These are phyloP conservation scores for Solanum microdontum DNA, from an alignment of 257 asterid genomes.

Conservation along the genomic window DNA sequence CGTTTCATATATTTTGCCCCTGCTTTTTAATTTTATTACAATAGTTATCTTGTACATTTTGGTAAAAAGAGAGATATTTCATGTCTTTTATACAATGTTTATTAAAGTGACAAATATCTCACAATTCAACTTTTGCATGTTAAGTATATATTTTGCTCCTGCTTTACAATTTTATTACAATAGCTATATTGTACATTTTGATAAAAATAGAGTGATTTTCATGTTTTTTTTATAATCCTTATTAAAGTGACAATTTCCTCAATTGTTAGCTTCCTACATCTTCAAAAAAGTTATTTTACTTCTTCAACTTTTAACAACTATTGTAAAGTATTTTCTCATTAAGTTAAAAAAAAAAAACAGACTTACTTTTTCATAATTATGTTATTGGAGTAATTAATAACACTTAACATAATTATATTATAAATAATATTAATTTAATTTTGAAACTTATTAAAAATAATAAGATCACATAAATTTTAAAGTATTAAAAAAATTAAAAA, in stretches of 20 bases:
- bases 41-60: neutral
- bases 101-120: neutral
- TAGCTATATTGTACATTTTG: too few species aligned
- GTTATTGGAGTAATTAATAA: neutral
- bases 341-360: neutral
- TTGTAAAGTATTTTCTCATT: neutral
- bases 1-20: neutral
- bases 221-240: neutral
- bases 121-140: neutral
- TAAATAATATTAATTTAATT: too few species aligned
- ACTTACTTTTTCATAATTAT: neutral
- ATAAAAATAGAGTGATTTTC: neutral
- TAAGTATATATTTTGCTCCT: neutral
- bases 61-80: neutral
- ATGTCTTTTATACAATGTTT: neutral
- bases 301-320: neutral
- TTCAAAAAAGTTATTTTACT: neutral
- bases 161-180: neutral
- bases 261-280: neutral
- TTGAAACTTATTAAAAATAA: neutral
- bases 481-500: too few species aligned
- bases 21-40: neutral
- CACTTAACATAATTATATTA: too few species aligned
- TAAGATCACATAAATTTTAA: neutral
- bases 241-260: neutral